These are phyloP conservation scores for Zygnema circumcarinatum DNA, from an alignment of 139 green algal species.

Conservation along the genomic window DNA sequence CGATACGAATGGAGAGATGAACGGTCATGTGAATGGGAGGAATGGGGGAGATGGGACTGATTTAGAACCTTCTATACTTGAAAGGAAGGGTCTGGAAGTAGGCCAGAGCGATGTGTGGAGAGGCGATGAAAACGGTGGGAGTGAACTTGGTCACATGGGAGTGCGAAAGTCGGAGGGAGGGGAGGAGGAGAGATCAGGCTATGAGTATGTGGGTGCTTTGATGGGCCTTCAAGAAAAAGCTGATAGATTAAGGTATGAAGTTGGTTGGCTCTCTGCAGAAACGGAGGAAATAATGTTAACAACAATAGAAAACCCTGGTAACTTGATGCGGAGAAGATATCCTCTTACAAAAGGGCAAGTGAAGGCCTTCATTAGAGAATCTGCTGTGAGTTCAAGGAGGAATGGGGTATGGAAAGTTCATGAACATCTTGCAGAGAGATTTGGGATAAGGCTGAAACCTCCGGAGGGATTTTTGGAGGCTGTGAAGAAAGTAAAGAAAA, in stretches of 20 bases:
- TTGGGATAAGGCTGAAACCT: background rate
- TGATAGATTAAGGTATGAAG: conserved; percentile 19
- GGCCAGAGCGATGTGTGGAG: background rate
- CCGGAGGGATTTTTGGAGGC: conserved; percentile 9
- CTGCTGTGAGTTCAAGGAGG: background rate
- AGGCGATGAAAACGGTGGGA: conserved; percentile 9
- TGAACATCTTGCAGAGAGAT: conserved; percentile 17
- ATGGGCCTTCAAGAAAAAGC: conserved; percentile 11
- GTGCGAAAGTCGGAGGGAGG: background rate
- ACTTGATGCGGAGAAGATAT: conserved; percentile 25
- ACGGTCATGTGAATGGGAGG: background rate
- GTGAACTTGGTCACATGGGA: background rate
- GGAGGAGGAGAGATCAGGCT: background rate
- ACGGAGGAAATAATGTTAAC: background rate
- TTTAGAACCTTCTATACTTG: background rate
- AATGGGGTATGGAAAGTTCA: conserved; percentile 28
- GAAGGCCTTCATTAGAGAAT: conserved; percentile 54
- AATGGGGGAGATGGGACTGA: background rate
- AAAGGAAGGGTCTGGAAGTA: background rate
- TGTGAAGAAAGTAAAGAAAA: background rate
- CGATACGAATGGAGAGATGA: background rate
- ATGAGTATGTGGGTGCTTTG: background rate
- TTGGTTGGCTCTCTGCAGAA: conserved; percentile 12
- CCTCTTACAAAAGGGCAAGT: conserved; percentile 36
- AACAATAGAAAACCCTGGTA: background rate